Conservation (phyloP, 352 stramenopile genomes). For the Globisporangium canariense region DNA sequence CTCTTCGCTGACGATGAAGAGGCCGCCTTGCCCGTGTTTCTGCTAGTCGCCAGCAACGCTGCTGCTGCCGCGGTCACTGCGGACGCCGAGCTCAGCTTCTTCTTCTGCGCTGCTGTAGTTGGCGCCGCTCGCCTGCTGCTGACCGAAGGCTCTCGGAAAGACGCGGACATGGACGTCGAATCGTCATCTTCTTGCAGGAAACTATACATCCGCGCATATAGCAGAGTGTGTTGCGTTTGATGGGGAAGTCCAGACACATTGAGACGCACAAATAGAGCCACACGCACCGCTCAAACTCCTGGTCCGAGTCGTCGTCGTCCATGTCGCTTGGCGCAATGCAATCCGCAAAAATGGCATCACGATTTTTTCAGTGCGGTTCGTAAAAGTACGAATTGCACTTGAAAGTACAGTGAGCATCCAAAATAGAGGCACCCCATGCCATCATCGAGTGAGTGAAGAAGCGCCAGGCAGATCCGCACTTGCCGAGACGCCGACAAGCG, state of each 20-base stretch:
- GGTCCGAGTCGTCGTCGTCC: conserved; percentile 46
- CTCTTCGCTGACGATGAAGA: conserved; percentile 11
- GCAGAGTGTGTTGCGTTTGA: background rate
- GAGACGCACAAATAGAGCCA: background rate
- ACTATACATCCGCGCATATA: conserved; percentile 13
- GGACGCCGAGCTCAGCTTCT: conserved; percentile 24
- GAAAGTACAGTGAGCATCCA: background rate
- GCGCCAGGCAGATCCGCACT: background rate
- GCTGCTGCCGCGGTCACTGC: conserved; percentile 46
- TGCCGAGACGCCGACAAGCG: background rate
- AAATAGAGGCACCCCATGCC: background rate
- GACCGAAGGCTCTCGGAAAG: conserved; percentile 7
- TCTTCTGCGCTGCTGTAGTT: background rate
- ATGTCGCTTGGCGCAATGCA: conserved; percentile 11
- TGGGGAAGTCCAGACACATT: background rate
- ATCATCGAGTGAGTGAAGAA: conserved; percentile 1
- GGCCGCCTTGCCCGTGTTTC: conserved; percentile 21
- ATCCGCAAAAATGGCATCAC: background rate
- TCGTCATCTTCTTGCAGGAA: conserved; percentile 61
- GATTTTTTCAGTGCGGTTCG: background rate
- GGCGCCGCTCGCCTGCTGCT: background rate
- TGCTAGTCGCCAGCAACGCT: conserved; percentile 49
- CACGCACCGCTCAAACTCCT: conserved; percentile 60
- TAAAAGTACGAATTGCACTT: conserved; percentile 11
- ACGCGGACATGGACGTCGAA: conserved; percentile 43